Evolutionary conservation across 305 asterid genomes (phyloP), one percentile per base, ranked within the genome.

Genomic region (Fraxinus platypoda): DNA sequence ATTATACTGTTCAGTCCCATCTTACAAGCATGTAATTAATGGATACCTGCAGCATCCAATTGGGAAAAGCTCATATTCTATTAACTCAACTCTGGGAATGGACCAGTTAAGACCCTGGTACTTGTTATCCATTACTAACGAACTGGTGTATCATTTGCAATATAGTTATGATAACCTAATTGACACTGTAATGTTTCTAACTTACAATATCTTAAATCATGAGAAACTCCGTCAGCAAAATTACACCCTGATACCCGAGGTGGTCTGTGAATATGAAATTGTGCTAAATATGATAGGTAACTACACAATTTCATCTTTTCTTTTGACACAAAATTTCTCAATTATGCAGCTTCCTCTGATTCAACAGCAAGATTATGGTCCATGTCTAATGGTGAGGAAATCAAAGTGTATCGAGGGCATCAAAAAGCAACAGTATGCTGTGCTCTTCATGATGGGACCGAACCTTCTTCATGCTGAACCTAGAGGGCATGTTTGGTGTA

Each of bases 401-500:
- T 96, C 74, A 92, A 91, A 90, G 93, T 87, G 75, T 96, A 94
- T 85, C 90, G 87, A 85, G 97, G 99, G 43, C 99, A 94, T 91
- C 97, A 91, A 80, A 94, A 96, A 84, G 99, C 98, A 64, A 94
- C 97, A 4, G 94, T 96, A 21, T 94, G 98, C 46, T 96, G 99
- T 86, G 99, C 99, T 85, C 94, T 94, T 80, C 97, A 94, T 76
- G 99, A 96, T 77, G 99, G 98, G 30, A 92, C 97, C 0, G 98
- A 93, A 79, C 91, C 87, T 8, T 78, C 96, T 79, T 83, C 89
- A 0, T 46, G 83, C 78, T 89, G 81, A 90, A 81, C 77, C 52
- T 64, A 68, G 17, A 68, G 8, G 2, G 37, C 74, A 12, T 62
- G 72, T 62, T 62, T 9, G 13, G 71, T 59, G 64, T 52, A 17